These are phyloP conservation scores for Ophiostoma himal-ulmi DNA, from an alignment of 2,329 filamentous ascomycete genomes.

Conservation along the genomic window DNA sequence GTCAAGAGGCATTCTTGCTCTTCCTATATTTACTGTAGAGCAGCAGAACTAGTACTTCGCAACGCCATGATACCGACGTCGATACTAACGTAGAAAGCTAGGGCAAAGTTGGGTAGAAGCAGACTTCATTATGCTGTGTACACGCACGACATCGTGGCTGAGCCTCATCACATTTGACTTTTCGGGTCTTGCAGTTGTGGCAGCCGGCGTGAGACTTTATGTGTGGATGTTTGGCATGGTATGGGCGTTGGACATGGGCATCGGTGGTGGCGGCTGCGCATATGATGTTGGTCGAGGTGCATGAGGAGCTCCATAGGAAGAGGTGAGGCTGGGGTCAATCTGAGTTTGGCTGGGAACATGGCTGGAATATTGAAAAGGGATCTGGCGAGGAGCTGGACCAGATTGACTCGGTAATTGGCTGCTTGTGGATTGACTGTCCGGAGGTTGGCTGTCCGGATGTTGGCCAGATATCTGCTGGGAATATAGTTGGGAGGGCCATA, in stretches of 20 bases:
- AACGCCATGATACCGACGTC: neutral
- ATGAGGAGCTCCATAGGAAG: neutral
- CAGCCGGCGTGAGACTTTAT: slow-evolving; percentile 50
- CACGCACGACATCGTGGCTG: slow-evolving; percentile 47
- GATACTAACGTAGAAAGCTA: neutral
- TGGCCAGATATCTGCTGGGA: neutral
- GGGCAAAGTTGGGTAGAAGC: slow-evolving; percentile 27
- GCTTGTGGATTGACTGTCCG: neutral
- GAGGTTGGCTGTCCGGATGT: neutral
- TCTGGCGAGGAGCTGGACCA: neutral
- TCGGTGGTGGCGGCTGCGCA: neutral
- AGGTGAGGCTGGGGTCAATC: neutral
- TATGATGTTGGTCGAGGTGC: neutral
- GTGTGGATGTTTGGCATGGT: slow-evolving; percentile 48
- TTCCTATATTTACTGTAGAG: neutral
- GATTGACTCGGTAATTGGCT: neutral
- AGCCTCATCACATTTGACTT: slow-evolving; percentile 51
- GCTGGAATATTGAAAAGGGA: neutral
- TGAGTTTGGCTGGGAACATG: neutral
- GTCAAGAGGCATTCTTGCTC: neutral
- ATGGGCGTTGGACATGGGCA: slow-evolving; percentile 30
- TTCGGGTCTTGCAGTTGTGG: slow-evolving; percentile 49
- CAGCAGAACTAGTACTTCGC: neutral
- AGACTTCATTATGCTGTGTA: slow-evolving; percentile 42
- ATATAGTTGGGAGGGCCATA: neutral